Evolutionary conservation across 2,329 filamentous ascomycete genomes (phyloP), one percentile per base, ranked within the genome.

Genomic region (Sphaceloma murrayae): DNA sequence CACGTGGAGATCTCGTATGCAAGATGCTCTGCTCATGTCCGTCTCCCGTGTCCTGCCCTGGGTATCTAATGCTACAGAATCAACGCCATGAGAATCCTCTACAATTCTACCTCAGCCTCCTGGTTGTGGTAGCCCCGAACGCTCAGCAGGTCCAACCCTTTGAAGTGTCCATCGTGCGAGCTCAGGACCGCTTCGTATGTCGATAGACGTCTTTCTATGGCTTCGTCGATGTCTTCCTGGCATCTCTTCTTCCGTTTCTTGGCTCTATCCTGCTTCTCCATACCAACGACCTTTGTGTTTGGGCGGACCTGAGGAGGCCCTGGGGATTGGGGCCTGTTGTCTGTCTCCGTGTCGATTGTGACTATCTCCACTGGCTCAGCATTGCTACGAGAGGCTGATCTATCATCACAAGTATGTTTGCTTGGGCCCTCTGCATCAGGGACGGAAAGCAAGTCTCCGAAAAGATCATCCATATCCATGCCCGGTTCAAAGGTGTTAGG

Each of bases 381-480:
- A 7, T n/a, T n/a, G 6, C n/a, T n/a, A 11, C 9, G 4, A 11
- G 14, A 19, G 14, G 6, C 33, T 17, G 17, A 8, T 9, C 33
- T 30, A 10, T 26, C 36, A 13, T 27, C 13, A 14, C 17, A 40
- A 11, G 10, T 21, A 27, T n/a, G 14, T 18, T 3, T 30, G 7
- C 34, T 11, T 8, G 19, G 14, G 10, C 24, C n/a, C 16, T 32
- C 18, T 11, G 14, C 17, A 3, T 36, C 31, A 11, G 27, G 24
- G 10, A 22, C 29, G 11, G 16, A 27, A 7, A 26, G 24, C 21
- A 77, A 63, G 16, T 75, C 60, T 0, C 84, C 83, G 54, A 94
- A 94, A 0, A 94, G 67, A 0, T 60, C 64, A n/a, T 66, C 51
- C 51, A 94, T 82, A 4, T 77, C 80, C 5, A 79, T 62, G 5